Base-by-base conservation (phyloP, 108 stramenopile species). In the Stephanodiscus triporus region DNA sequence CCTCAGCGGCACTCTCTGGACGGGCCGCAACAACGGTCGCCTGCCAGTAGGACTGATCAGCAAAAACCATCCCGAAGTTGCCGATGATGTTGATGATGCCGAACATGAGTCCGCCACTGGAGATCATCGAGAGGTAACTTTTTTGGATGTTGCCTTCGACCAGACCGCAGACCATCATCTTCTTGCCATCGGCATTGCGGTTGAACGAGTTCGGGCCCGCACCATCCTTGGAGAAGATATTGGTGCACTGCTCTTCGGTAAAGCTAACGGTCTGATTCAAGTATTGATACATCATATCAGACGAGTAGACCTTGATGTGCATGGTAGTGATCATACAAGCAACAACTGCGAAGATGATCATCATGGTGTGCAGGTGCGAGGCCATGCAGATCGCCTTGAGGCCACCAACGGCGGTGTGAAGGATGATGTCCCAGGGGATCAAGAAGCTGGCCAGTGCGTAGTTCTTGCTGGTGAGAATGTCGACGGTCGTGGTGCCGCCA, bases 371-470 rank as follows among this genome's bases (percentile, higher is more conserved):
- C 56, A 93, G 71, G 87, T 93, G 91, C 63, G 77, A 77, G 6
- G 96, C 93, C 68, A 97, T 82, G 88, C 93, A 96, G 50, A 95
- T 95, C 11, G 96, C 95, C 84, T 95, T 91, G 51, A 95, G 90
- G 23, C 96, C 96, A 56, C 95, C 96, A 14, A 84, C 83, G 38
- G 94, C 87, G 36, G 96, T 97, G 87, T 97, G 95, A 38, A 92
- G 63, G 64, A 97, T 97, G 32, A 97, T 91, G 45, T 93, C 94
- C 93, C 91, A 94, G 63, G 96, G 96, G 65, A 97, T 95, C 50
- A 95, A 70, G 75, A 95, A 94, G 13, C 87, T 73, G 13, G 96
- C 96, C 27, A 93, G 69, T 63, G 88, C 79, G 76, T 89, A 85
- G 60, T 89, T 73, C 73, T 95, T 78, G 24, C 96, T 95, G 40